These are phyloP conservation scores for Chloranthus sessilifolius DNA, from an alignment of 164 flowering plant genomes.

Conservation along the genomic window DNA sequence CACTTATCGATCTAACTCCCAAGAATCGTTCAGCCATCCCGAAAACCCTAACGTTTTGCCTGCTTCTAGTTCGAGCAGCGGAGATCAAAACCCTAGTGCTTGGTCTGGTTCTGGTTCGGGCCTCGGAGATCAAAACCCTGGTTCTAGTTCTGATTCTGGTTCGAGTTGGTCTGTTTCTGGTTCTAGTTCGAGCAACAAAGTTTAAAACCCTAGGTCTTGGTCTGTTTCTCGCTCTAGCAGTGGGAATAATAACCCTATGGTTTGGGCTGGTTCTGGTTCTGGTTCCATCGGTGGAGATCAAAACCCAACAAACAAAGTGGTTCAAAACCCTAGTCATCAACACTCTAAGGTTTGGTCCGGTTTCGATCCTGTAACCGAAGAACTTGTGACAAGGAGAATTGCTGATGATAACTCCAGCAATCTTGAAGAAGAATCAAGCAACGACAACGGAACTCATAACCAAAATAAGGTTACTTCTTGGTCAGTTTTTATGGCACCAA, in stretches of 20 bases:
- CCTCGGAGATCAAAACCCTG: too few species aligned
- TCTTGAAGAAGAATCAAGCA: background rate
- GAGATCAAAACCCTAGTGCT: too few species aligned
- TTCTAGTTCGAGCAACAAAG: background rate
- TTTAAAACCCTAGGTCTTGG: conserved; percentile 2
- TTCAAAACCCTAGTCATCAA: too few species aligned
- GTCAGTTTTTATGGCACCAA: too few species aligned
- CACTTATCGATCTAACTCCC: too few species aligned
- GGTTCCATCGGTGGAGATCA: background rate
- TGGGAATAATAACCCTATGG: background rate
- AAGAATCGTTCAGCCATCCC: too few species aligned
- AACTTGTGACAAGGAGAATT: conserved; percentile 6
- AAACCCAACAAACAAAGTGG: too few species aligned
- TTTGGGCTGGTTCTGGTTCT: background rate
- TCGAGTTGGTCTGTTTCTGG: too few species aligned
- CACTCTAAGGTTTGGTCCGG: conserved; percentile 19
- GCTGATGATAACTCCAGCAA: background rate
- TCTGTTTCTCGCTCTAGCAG: conserved; percentile 1
- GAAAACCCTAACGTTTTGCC: too few species aligned
- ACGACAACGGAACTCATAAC: background rate
- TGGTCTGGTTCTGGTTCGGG: too few species aligned
- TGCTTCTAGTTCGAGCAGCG: too few species aligned
- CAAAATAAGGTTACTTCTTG: conserved; percentile 1
- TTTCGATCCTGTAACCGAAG: conserved; percentile 24
- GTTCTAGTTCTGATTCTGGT: too few species aligned